Conservation (phyloP, 306 rosid species). For the Sicyos edulis region DNA sequence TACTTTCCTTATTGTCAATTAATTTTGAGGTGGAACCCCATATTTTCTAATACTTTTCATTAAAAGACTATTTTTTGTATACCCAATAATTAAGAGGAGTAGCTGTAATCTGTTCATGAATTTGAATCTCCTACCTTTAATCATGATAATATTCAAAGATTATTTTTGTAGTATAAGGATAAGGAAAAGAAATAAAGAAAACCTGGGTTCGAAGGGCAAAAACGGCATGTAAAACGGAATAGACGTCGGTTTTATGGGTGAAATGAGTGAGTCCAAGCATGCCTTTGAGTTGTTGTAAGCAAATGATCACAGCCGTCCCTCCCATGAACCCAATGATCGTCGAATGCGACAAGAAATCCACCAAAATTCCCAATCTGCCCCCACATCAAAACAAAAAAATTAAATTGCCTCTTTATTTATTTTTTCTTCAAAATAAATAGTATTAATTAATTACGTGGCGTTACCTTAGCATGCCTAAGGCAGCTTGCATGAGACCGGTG, state of each 20-base stretch:
- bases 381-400: neutral
- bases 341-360: slow-evolving; percentile 87
- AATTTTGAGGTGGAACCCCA: too few species aligned
- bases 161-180: too few species aligned
- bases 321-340: slow-evolving; percentile 86
- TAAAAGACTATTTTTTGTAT: too few species aligned
- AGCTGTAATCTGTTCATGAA: too few species aligned
- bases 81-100: too few species aligned
- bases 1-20: too few species aligned
- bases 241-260: slow-evolving; percentile 47
- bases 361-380: slow-evolving; percentile 72
- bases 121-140: too few species aligned
- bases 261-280: slow-evolving; percentile 55
- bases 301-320: slow-evolving; percentile 68
- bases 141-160: too few species aligned
- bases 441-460: neutral
- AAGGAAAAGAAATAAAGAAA: too few species aligned
- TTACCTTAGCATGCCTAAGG: slow-evolving; percentile 65
- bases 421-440: too few species aligned
- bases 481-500: slow-evolving; percentile 55
- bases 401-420: too few species aligned
- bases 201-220: slow-evolving; percentile 42
- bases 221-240: slow-evolving; percentile 37
- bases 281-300: slow-evolving; percentile 66
- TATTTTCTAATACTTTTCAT: too few species aligned